These are phyloP conservation scores for Tylopilus rubrobrunneus DNA, from an alignment of 768 basidiomycete species.

Conservation along the genomic window DNA sequence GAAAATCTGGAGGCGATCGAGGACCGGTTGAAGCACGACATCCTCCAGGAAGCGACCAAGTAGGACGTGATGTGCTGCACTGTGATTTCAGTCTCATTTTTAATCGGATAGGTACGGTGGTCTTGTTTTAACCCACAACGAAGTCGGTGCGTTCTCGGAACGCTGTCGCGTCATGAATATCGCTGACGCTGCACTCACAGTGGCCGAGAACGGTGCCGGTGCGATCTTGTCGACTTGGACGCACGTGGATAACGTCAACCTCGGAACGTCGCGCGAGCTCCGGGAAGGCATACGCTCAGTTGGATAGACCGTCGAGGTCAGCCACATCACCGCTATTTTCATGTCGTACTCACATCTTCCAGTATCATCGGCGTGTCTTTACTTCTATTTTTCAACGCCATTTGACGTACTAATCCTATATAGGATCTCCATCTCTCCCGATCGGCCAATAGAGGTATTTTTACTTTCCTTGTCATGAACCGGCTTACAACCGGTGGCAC, in stretches of 20 bases:
- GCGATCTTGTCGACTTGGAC: slow-evolving; percentile 94
- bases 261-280: slow-evolving; percentile 85
- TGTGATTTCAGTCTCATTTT: slow-evolving; percentile 3
- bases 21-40: slow-evolving; percentile 82
- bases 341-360: slow-evolving; percentile 29
- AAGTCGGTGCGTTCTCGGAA: slow-evolving; percentile 55
- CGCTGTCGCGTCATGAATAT: not conserved
- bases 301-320: slow-evolving; percentile 90
- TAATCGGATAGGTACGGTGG: slow-evolving; percentile 70
- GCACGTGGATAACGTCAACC: slow-evolving; percentile 73
- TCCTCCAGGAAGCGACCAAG: slow-evolving; percentile 79
- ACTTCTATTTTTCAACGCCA: not conserved
- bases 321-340: not conserved
- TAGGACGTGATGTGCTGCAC: slow-evolving; percentile 22
- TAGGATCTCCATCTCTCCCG: slow-evolving; percentile 93
- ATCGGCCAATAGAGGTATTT: slow-evolving; percentile 81
- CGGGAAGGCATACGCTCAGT: slow-evolving; percentile 74
- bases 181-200: slow-evolving; percentile 25
- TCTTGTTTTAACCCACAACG: slow-evolving; percentile 89
- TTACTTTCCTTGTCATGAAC: not conserved
- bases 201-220: slow-evolving; percentile 63
- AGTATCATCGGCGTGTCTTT: slow-evolving; percentile 70
- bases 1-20: slow-evolving; percentile 95
- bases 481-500: not conserved
- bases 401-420: slow-evolving; percentile 8